Evolutionary conservation across 2,329 filamentous ascomycete genomes (phyloP).

Genomic region (Leptosphaerulina australis): DNA sequence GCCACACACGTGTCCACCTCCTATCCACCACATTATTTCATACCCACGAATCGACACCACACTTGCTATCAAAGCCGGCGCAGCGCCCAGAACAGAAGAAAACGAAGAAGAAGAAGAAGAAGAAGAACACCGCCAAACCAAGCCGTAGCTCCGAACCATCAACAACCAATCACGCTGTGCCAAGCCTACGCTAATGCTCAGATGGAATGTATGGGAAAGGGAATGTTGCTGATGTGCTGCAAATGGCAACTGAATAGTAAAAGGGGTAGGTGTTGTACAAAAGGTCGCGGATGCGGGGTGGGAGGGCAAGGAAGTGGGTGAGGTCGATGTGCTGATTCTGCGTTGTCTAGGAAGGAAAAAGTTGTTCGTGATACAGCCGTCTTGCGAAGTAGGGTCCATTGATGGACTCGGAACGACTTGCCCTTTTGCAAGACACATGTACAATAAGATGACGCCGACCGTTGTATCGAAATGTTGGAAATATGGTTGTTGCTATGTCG

Average conservation of each 20-base stretch:
- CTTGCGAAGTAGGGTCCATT: conserved; percentile 5
- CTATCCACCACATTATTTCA: conserved; percentile 17
- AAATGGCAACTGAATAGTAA: conserved; percentile 12
- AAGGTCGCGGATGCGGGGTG: conserved; percentile 14
- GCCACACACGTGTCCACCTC: conserved; percentile 4
- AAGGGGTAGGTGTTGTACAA: conserved; percentile 20
- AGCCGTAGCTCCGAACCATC: conserved; percentile 26
- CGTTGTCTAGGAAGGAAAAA: conserved; percentile 17
- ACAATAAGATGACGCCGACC: conserved; percentile 18
- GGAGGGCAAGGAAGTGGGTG: not conserved
- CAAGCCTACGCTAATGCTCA: conserved; percentile 23
- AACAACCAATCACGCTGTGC: conserved; percentile 22
- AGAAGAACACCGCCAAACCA: conserved; percentile 7
- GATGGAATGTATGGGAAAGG: conserved; percentile 3
- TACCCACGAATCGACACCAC: conserved; percentile 4
- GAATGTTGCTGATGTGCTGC: not conserved
- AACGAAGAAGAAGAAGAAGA: conserved; percentile 12
- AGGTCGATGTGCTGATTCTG: conserved; percentile 1
- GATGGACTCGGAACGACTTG: conserved; percentile 2
- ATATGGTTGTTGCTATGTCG: conserved; percentile 7
- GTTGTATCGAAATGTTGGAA: conserved; percentile 14
- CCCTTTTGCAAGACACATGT: conserved; percentile 10
- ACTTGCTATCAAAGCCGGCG: conserved; percentile 30
- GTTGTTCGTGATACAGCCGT: conserved; percentile 23
- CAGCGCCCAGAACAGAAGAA: conserved; percentile 18